Evolutionary conservation across 1,139 yeast genomes (phyloP).

Genomic region (Lodderomyces elongisporus): DNA sequence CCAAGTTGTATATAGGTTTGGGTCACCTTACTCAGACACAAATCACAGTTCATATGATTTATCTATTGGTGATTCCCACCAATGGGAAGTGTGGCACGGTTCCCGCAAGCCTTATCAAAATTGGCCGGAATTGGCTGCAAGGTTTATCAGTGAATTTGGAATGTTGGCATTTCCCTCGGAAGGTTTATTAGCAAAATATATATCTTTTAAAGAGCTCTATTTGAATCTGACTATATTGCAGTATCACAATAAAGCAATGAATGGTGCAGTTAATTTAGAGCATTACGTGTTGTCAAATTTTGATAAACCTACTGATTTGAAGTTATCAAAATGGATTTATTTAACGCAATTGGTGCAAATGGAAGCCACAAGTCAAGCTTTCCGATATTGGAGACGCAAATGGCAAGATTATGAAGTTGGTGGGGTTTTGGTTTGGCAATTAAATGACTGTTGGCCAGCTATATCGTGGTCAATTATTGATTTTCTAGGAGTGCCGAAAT

Average conservation of each 20-base stretch:
- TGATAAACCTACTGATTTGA: slow-evolving; percentile 25
- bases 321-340: slow-evolving; percentile 40
- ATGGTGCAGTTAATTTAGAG: slow-evolving; percentile 37
- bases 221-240: slow-evolving; percentile 37
- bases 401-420: slow-evolving; percentile 38
- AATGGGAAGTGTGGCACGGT: slow-evolving; percentile 51
- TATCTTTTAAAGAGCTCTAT: slow-evolving; percentile 27
- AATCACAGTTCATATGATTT: slow-evolving; percentile 28
- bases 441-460: slow-evolving; percentile 50
- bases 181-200: slow-evolving; percentile 24
- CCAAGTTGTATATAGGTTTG: slow-evolving; percentile 32
- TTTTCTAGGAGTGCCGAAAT: slow-evolving; percentile 34
- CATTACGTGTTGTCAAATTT: slow-evolving; percentile 40
- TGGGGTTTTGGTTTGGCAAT: slow-evolving; percentile 48
- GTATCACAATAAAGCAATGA: slow-evolving; percentile 40
- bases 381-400: slow-evolving; percentile 40
- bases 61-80: slow-evolving; percentile 42
- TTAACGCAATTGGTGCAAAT: slow-evolving; percentile 47
- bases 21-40: slow-evolving; percentile 37
- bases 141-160: slow-evolving; percentile 46
- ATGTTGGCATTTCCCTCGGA: slow-evolving; percentile 37
- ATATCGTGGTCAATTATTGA: slow-evolving; percentile 45
- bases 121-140: slow-evolving; percentile 34
- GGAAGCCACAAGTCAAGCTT: slow-evolving; percentile 45
- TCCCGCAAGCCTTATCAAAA: slow-evolving; percentile 39